Conservation (phyloP, 495 filamentous ascomycete genomes). For the Talaromyces liani region DNA sequence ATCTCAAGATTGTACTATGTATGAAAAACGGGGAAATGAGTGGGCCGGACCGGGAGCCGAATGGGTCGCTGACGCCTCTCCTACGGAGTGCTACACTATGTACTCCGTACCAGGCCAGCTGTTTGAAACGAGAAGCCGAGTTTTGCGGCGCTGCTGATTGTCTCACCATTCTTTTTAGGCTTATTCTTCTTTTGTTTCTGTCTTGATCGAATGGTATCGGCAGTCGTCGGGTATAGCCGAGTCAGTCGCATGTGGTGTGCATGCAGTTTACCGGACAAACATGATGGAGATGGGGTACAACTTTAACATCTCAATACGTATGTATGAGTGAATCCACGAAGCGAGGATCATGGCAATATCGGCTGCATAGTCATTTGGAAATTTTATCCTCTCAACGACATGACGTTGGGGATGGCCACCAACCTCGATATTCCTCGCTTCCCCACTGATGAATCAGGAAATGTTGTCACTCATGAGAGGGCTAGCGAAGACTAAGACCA, state of each 20-base stretch:
- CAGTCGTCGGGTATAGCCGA: neutral
- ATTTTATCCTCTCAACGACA: neutral
- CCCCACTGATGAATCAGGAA: neutral
- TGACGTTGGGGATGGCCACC: conserved; percentile 2
- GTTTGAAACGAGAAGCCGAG: neutral
- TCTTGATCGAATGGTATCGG: neutral
- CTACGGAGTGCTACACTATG: neutral
- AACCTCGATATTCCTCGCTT: neutral
- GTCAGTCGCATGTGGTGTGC: neutral
- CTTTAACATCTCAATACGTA: neutral
- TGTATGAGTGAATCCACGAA: neutral
- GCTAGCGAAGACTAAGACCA: neutral
- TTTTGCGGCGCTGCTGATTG: neutral
- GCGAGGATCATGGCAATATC: neutral
- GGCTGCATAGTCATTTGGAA: neutral
- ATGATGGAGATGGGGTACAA: neutral
- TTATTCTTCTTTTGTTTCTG: neutral
- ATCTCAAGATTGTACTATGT: neutral
- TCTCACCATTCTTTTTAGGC: neutral
- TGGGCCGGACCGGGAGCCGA: neutral
- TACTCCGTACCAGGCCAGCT: neutral
- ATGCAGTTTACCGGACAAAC: neutral
- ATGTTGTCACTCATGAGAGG: neutral
- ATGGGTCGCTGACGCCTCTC: neutral
- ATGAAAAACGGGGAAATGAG: neutral